Base-by-base conservation (phyloP, 2,329 filamentous ascomycete genomes). In the Leptodontidium sp. region DNA sequence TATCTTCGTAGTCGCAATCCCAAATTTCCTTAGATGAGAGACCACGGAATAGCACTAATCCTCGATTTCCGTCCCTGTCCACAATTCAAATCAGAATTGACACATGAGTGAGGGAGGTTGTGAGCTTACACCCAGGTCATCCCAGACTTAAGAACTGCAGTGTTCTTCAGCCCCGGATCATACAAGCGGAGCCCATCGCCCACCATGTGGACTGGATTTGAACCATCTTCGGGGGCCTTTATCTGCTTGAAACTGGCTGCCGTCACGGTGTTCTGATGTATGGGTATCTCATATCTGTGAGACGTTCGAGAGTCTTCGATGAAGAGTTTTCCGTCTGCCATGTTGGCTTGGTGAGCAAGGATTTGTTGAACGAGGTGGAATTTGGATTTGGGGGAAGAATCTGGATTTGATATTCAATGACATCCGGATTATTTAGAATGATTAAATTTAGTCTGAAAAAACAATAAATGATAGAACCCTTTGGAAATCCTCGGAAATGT, bases 151-250 rank as follows among this genome's bases (percentile, higher is more conserved):
- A 57, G 17, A 26, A 24, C 15, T 9, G 53, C 53, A 14, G 53
- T 57, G 24, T 57, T 57, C 32, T 57, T 24, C 14, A 57, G 24
- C 15, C 53, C 53, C 14, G 53, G 53, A 26, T 57, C 53, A 57
- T 21, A 57, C 15, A 57, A 14, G 14, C 24, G 21, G 24, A 57
- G 53, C 7, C 53, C 53, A 32, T 57, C 14, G n/a, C 11, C 53
- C 35, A 21, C 17, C 47, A n/a, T 17, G 17, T 49, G 15, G 15
- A 6, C 47, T n/a, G 47, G 47, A n/a, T 49, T 17, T 9, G 15
- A n/a, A 8, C 47, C 47, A 8, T 49, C 47, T 49, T 17, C 15
- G 15, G 47, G n/a, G n/a, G 6, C 17, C 21, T 49, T 49, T 49
- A 49, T 49, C 47, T 49, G 47, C 17, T 49, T 49, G 47, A 49